phyloP scores from a whole-genome alignment of 1,284 basidiomycete species.

The Rhodotorula sp. region DNA sequence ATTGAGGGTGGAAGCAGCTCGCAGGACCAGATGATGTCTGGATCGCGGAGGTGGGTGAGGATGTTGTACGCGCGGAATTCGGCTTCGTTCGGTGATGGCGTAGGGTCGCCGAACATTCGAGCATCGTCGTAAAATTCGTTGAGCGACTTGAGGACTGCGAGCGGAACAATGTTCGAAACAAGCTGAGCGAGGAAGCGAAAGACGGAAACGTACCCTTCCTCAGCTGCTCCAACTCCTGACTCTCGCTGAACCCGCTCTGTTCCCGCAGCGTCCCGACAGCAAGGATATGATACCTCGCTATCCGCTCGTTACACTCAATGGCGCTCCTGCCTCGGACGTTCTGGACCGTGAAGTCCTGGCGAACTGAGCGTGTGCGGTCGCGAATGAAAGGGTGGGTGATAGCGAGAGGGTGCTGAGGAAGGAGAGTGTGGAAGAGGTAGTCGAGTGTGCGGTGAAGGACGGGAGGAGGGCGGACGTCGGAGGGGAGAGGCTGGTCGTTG shows the following conservation, averaged over 20 bases:
- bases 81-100: slow-evolving; percentile 73
- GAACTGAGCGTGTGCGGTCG: slow-evolving; percentile 83
- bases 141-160: slow-evolving; percentile 75
- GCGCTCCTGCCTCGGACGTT: slow-evolving; percentile 72
- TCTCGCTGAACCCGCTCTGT: slow-evolving; percentile 62
- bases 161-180: background rate
- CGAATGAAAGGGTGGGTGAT: slow-evolving; percentile 81
- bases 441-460: slow-evolving; percentile 86
- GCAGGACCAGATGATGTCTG: slow-evolving; percentile 62
- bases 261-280: slow-evolving; percentile 66
- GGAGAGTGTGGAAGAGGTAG: slow-evolving; percentile 82
- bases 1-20: slow-evolving; percentile 73
- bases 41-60: slow-evolving; percentile 83
- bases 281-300: slow-evolving; percentile 89
- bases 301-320: slow-evolving; percentile 88
- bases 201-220: slow-evolving; percentile 68
- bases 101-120: slow-evolving; percentile 53
- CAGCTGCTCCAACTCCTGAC: slow-evolving; percentile 80
- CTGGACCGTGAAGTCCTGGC: slow-evolving; percentile 94
- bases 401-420: slow-evolving; percentile 63
- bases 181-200: background rate
- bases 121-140: slow-evolving; percentile 89
- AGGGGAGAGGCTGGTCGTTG: slow-evolving; percentile 78
- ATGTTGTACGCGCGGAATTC: slow-evolving; percentile 96
- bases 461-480: slow-evolving; percentile 82